Percentiles rank a stretch among this genome's conserved stretches.
Evolutionary conservation across 2,329 filamentous ascomycete genomes (phyloP).

Genomic region (Beauveria medogensis): DNA sequence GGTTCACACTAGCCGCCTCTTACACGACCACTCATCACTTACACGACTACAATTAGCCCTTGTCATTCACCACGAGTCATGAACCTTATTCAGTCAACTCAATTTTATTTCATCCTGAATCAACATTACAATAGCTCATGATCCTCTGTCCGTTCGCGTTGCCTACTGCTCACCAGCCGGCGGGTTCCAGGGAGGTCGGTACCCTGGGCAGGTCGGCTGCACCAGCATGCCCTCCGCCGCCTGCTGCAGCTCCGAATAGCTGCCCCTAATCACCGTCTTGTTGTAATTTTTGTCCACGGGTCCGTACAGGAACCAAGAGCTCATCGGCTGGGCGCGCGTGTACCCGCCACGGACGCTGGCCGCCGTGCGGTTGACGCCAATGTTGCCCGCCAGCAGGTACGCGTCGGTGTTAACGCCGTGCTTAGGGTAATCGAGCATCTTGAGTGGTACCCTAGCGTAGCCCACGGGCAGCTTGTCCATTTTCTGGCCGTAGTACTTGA

Average conservation of each 20-base stretch:
- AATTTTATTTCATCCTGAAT: not conserved
- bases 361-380: constrained; percentile 24
- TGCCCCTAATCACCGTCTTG: constrained; percentile 15
- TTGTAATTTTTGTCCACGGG: constrained; percentile 23
- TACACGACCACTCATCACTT: not conserved
- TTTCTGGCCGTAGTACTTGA: constrained; percentile 22
- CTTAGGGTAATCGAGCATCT: constrained; percentile 26
- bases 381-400: constrained; percentile 31
- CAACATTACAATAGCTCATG: not conserved
- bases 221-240: not conserved
- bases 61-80: not conserved
- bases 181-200: not conserved
- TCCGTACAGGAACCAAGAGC: constrained; percentile 33
- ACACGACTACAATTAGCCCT: not conserved
- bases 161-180: not conserved
- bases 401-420: constrained; percentile 21
- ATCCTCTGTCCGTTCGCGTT: not conserved
- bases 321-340: constrained; percentile 26
- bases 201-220: constrained; percentile 2
- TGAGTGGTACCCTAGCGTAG: constrained; percentile 32
- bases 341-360: constrained; percentile 14
- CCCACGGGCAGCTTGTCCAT: constrained; percentile 27
- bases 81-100: not conserved
- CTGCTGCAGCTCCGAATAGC: constrained; percentile 15
- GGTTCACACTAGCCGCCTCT: not conserved